Base-by-base conservation (phyloP, 371 early-diverging fungal species). In the Lichtheimia ornata region DNA sequence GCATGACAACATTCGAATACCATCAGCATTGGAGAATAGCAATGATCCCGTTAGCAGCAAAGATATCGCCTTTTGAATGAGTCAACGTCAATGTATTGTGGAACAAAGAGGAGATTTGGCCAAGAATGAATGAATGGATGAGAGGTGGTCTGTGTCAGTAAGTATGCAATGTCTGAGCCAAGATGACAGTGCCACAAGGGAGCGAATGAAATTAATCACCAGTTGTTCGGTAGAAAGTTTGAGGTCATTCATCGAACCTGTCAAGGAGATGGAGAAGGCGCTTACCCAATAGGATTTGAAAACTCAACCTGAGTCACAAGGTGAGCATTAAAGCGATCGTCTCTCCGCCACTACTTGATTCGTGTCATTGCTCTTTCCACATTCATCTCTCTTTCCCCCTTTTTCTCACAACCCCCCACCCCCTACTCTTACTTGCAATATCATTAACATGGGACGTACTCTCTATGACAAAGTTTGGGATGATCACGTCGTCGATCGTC, bases 391-490 rank as follows among this genome's bases (percentile, higher is more conserved):
- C 44, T 53, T 41, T 27, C 28, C 40, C 45, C 27, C n/a, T 52
- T 42, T 24, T 51, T 41, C 40, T 27, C 35, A 56, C 17, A 40
- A 52, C 28, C 25, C 24, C 50, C 13, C 11, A 12, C 52, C 50
- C 43, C 56, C 57, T 53, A 30, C 49, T 50, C 65, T 41, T 25
- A 44, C 47, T 35, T 52, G 49, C 41, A 24, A 53, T 51, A 43
- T 7, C 45, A 50, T 42, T 20, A 27, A 35, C 22, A 79, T 77
- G 87, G 71, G 57, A 79, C 79, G 65, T 67, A 77, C 69, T 71
- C 84, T 76, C 66, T 75, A 74, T 71, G 75, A 78, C 53, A 76
- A 81, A 70, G 75, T 77, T 18, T 76, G 72, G 72, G 71, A 79
- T 58, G 76, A 82, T 60, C 77, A 77, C 56, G 69, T 75, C 25